phyloP scores from a whole-genome alignment of 164 flowering plant genomes.

The Stephania yunnanensis region DNA sequence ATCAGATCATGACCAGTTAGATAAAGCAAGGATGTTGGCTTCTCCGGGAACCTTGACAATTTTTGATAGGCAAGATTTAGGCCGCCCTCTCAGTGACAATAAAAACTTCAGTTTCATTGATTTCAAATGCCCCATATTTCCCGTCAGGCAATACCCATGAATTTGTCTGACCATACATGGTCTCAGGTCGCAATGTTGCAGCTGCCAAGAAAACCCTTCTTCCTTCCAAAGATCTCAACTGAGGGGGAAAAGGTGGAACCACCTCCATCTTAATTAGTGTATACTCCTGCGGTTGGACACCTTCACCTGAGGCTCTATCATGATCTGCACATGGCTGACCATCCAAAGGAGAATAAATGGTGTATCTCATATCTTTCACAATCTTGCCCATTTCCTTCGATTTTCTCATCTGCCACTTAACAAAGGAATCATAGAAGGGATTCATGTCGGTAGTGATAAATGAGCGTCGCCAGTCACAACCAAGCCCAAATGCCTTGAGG shows the following conservation, averaged over 20 bases:
- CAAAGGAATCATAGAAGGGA: conserved; percentile 74
- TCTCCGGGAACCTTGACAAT: conserved; percentile 55
- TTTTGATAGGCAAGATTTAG: conserved; percentile 78
- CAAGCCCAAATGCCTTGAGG: conserved; percentile 79
- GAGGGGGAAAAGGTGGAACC: conserved; percentile 60
- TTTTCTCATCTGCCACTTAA: conserved; percentile 88
- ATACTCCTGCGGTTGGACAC: conserved; percentile 87
- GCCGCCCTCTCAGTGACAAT: conserved; percentile 74
- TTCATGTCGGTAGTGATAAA: conserved; percentile 80
- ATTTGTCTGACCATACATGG: conserved; percentile 92
- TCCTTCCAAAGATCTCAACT: conserved; percentile 60
- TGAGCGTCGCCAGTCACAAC: conserved; percentile 89
- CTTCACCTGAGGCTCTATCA: conserved; percentile 89
- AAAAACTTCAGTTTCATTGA: conserved; percentile 71
- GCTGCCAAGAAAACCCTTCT: conserved; percentile 73
- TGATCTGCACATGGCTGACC: conserved; percentile 97
- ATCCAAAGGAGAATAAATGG: conserved; percentile 76
- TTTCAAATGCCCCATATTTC: conserved; percentile 83
- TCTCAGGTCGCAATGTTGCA: conserved; percentile 90
- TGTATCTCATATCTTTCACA: conserved; percentile 69
- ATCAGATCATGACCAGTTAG: conserved; percentile 75
- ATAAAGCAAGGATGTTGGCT: conserved; percentile 70
- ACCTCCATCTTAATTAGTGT: conserved; percentile 90
- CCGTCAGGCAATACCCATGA: conserved; percentile 91
- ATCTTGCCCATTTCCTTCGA: conserved; percentile 75